A percentile compares a stretch with the other conserved stretches of the same genome.
Conservation (phyloP, 2,329 filamentous ascomycete genomes). For the Phialophora expanda region DNA sequence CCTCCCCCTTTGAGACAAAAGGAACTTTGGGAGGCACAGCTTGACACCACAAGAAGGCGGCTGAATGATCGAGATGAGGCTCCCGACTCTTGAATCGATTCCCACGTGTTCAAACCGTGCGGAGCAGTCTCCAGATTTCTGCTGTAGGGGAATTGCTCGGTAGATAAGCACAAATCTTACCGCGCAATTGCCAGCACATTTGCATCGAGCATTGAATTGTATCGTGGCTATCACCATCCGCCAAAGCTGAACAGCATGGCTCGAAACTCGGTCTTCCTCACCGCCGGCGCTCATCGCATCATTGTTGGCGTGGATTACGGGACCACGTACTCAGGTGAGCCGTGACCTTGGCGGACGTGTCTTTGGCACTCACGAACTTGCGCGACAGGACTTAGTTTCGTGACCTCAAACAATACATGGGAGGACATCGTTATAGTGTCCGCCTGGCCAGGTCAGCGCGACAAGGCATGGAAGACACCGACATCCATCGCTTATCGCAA, state of each 20-base stretch:
- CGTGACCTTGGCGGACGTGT: not conserved
- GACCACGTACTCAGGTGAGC: constrained; percentile 32
- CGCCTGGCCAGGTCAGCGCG: constrained; percentile 39
- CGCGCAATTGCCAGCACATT: not conserved
- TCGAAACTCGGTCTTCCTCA: constrained; percentile 1
- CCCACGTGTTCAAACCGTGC: not conserved
- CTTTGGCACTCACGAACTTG: not conserved
- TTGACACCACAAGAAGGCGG: not conserved
- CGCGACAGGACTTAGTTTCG: constrained; percentile 8
- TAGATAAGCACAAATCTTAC: not conserved
- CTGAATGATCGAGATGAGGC: not conserved
- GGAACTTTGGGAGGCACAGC: not conserved
- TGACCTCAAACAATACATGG: constrained; percentile 13
- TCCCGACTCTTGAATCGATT: not conserved
- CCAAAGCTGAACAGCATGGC: not conserved
- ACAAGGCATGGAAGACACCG: constrained; percentile 39
- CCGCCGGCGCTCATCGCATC: constrained; percentile 14
- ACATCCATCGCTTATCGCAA: constrained; percentile 40
- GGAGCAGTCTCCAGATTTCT: not conserved
- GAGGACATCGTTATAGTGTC: constrained; percentile 36
- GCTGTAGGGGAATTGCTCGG: not conserved
- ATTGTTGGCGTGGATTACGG: constrained; percentile 38
- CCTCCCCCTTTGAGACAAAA: not conserved
- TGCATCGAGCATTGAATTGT: not conserved
- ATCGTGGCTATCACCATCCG: not conserved